phyloP scores from a whole-genome alignment of 2,329 filamentous ascomycete genomes.

The Penicillium sp. region DNA sequence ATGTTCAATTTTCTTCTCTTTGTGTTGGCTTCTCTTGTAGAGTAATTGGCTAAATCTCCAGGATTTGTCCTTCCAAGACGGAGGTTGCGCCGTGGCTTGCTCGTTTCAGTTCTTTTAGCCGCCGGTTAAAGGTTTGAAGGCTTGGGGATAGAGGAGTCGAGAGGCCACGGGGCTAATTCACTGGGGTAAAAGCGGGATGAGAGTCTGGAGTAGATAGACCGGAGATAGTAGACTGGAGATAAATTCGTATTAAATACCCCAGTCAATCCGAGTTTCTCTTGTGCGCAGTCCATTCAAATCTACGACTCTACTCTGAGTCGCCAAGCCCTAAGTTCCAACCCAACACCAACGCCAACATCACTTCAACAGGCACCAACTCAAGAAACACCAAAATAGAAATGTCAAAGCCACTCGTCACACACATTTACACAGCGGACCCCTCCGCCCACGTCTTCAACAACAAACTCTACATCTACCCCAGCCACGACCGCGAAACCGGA shows the following conservation, averaged over 20 bases:
- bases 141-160: background rate
- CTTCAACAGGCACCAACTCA: too few species aligned
- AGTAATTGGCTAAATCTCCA: background rate
- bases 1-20: background rate
- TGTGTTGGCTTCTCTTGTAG: background rate
- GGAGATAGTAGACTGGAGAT: background rate
- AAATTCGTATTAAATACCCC: background rate
- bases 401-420: slow-evolving; percentile 61
- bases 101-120: slow-evolving; percentile 3
- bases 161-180: background rate
- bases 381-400: slow-evolving; percentile 8
- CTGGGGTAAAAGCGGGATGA: background rate
- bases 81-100: background rate
- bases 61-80: background rate
- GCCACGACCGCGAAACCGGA: slow-evolving; percentile 71
- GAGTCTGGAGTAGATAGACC: background rate
- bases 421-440: slow-evolving; percentile 75
- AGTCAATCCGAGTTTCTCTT: background rate
- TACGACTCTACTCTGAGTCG: background rate
- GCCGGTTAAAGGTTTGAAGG: slow-evolving; percentile 1
- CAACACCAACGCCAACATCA: background rate
- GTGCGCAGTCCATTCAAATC: background rate
- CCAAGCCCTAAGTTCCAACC: background rate
- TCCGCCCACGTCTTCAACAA: slow-evolving; percentile 76
- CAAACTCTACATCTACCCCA: slow-evolving; percentile 74